Percentiles rank a stretch among this genome's conserved stretches.
Conservation (phyloP, 2,329 filamentous ascomycete species). For the Paraphoma sp. region DNA sequence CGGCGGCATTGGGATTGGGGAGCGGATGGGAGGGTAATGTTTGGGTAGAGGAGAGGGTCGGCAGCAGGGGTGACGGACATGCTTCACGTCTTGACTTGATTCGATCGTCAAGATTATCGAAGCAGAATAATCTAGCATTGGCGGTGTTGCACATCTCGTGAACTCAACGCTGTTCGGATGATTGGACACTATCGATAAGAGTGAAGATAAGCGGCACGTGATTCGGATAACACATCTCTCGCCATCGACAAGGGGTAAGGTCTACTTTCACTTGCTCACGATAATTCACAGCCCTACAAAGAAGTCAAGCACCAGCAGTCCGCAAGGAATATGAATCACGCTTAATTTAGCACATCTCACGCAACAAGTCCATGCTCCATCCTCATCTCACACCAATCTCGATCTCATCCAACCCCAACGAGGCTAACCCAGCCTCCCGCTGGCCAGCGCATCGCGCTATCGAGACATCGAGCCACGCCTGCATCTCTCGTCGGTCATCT, state of each 20-base stretch:
- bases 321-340: not conserved
- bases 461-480: slow-evolving; percentile 16
- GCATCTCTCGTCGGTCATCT: slow-evolving; percentile 6
- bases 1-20: not conserved
- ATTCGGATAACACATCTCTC: not conserved
- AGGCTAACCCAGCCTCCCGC: slow-evolving; percentile 14
- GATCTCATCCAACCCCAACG: slow-evolving; percentile 9
- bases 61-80: not conserved
- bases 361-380: not conserved
- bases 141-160: not conserved
- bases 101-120: too few relatives aligned
- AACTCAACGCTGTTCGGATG: not conserved
- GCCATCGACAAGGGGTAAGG: not conserved
- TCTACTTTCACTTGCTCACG: not conserved
- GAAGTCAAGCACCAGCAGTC: not conserved
- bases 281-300: not conserved
- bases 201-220: slow-evolving; percentile 8
- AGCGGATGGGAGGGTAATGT: slow-evolving; percentile 9
- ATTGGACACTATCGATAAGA: not conserved
- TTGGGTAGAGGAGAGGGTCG: slow-evolving; percentile 2
- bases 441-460: slow-evolving; percentile 21
- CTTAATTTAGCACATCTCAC: not conserved
- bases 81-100: not conserved
- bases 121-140: too few relatives aligned
- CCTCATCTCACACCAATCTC: slow-evolving; percentile 2